Base-by-base conservation (phyloP, 176 grass and related monocot species). In the Oryza australiensis region DNA sequence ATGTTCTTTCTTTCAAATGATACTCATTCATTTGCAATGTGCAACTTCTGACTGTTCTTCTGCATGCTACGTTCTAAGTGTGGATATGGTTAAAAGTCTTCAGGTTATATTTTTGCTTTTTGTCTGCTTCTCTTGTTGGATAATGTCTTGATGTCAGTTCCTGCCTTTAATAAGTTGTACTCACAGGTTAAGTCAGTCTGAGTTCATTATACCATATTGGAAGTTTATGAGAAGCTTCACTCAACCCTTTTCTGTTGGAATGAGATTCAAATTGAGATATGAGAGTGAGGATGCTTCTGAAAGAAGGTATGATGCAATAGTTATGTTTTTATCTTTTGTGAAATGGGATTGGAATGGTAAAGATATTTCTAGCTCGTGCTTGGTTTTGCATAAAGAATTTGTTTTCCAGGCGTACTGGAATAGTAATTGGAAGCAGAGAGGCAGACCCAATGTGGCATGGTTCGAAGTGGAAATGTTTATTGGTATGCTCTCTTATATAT, bases 391-490 rank as follows among this genome's bases (percentile, higher is more conserved):
- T 64, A 3, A 3, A n/a, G 63, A 35, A 62, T 60, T 49, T 45
- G 20, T 67, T 80, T 88, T 42, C 84, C 80, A 98, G 95, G 84
- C 88, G 68, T 64, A 90, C 82, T 49, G 95, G 92, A 71, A 63
- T 95, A 66, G 91, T 98, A 75, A 86, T 86, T 84, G 95, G 92
- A 76, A 95, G 80, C 64, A 75, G 85, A 37, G 92, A 95, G 28
- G 34, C 83, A 42, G 95, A 91, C 18, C 90, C 82, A 65, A 64
- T 93, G 70, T 95, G 88, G 89, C 85, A 88, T 85, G 91, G 90
- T 87, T 98, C 95, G 37, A 98, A 95, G 83, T 98, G 95, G 95
- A 93, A 88, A 93, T 93, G 88, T 80, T 82, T 98, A 43, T 76
- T 88, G 88, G 95, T 98, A 88, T 43, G 77, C 40, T 63, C 20